Conservation (phyloP, 1,284 basidiomycete genomes). For the Vanrija sp. region DNA sequence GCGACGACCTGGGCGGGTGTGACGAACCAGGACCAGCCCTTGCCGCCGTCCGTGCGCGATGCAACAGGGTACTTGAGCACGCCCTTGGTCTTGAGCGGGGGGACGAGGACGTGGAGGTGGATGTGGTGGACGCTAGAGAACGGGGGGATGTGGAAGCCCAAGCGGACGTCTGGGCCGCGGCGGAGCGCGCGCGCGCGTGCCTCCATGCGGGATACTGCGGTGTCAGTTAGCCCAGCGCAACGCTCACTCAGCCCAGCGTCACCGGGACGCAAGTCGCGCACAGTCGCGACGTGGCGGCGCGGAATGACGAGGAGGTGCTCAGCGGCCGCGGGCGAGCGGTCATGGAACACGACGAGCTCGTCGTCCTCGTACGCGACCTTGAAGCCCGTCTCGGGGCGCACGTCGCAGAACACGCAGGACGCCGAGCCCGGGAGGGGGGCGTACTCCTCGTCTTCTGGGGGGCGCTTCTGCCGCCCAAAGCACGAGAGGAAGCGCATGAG, state of each 20-base stretch:
- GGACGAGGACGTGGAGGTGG: slow-evolving; percentile 70
- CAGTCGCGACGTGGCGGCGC: slow-evolving; percentile 57
- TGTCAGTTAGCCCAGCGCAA: neutral
- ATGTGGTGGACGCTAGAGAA: slow-evolving; percentile 74
- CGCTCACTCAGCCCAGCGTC: slow-evolving; percentile 57
- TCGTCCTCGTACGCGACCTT: slow-evolving; percentile 61
- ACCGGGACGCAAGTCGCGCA: slow-evolving; percentile 52
- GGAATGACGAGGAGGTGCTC: slow-evolving; percentile 66
- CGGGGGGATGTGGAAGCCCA: slow-evolving; percentile 79
- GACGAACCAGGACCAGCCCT: slow-evolving; percentile 74
- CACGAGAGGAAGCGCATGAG: neutral
- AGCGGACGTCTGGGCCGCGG: slow-evolving; percentile 47
- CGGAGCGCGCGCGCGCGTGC: slow-evolving; percentile 55
- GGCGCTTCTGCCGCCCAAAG: neutral
- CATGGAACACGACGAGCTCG: slow-evolving; percentile 60
- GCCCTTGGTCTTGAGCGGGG: slow-evolving; percentile 59
- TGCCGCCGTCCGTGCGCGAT: slow-evolving; percentile 46
- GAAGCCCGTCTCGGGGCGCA: slow-evolving; percentile 58
- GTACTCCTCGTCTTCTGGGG: neutral
- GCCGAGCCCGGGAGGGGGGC: neutral
- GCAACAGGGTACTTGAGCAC: slow-evolving; percentile 60
- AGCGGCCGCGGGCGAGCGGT: slow-evolving; percentile 58
- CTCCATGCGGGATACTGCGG: slow-evolving; percentile 60
- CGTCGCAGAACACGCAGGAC: slow-evolving; percentile 59
- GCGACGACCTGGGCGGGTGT: slow-evolving; percentile 60